These are phyloP conservation scores for Pharus latifolius DNA, from an alignment of 176 grass and related monocot genomes.

Conservation along the genomic window DNA sequence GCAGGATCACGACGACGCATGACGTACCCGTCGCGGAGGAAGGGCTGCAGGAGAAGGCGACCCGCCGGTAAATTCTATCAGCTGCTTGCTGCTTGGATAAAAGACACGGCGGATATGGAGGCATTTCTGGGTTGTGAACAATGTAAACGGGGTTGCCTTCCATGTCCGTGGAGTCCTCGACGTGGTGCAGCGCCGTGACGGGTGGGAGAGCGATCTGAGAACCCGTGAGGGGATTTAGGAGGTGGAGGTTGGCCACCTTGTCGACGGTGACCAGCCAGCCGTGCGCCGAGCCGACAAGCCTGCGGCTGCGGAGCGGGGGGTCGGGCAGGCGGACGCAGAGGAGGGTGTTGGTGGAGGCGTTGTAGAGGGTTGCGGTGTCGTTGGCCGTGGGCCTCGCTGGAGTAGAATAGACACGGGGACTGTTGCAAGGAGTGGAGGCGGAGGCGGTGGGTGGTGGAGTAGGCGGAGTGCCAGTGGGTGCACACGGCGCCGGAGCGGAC, in stretches of 20 bases:
- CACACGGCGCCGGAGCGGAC: not conserved
- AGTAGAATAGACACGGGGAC: not conserved
- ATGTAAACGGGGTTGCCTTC: not conserved
- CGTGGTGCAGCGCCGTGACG: not conserved
- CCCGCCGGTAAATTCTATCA: not conserved
- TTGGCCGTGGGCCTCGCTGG: not conserved
- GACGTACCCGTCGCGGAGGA: not conserved
- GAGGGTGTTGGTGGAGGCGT: not conserved
- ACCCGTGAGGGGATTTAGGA: not conserved
- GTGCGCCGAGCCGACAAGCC: not conserved
- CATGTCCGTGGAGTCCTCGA: not conserved
- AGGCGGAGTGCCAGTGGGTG: not conserved
- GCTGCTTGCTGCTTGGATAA: no score
- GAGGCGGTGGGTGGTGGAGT: not conserved
- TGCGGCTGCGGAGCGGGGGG: not conserved
- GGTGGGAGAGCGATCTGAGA: not conserved
- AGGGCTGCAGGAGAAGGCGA: not conserved
- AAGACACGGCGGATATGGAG: no score
- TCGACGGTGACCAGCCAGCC: constrained; percentile 5
- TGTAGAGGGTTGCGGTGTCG: not conserved
- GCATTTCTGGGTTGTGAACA: not conserved
- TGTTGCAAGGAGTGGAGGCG: not conserved
- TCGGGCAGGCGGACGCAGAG: not conserved
- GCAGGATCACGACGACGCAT: not conserved
- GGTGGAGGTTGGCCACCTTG: not conserved